phyloP scores from a whole-genome alignment of 1,284 basidiomycete genomes.

The Mixia osmundae region DNA sequence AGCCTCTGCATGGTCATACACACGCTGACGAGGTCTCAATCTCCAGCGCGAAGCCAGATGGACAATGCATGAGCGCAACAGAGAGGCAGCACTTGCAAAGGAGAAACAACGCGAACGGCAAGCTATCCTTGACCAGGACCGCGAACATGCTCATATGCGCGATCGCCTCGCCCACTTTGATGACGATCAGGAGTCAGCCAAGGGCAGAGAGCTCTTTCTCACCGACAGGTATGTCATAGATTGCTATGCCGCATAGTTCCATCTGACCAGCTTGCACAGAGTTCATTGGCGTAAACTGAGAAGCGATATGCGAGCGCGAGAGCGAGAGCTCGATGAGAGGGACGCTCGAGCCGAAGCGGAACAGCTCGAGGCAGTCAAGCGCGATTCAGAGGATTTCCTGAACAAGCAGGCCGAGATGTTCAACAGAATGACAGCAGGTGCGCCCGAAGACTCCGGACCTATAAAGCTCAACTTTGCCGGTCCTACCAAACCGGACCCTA shows the following conservation, averaged over 20 bases:
- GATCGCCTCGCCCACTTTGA: constrained; percentile 11
- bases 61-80: constrained; percentile 9
- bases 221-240: constrained; percentile 9
- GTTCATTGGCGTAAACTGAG: constrained; percentile 17
- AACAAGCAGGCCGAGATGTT: constrained; percentile 18
- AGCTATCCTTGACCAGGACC: constrained; percentile 8
- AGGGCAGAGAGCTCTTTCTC: constrained; percentile 14
- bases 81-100: constrained; percentile 6
- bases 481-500: constrained; percentile 1
- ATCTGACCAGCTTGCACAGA: constrained; percentile 3
- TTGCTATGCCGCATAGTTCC: neutral
- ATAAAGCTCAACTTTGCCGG: constrained; percentile 8
- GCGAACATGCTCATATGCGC: constrained; percentile 7
- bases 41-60: constrained; percentile 9
- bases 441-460: constrained; percentile 9
- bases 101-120: constrained; percentile 7
- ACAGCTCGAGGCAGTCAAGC: constrained; percentile 16
- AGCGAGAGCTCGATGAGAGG: constrained; percentile 18
- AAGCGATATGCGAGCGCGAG: constrained; percentile 14
- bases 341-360: constrained; percentile 17
- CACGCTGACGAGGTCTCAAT: constrained; percentile 5
- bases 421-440: constrained; percentile 8
- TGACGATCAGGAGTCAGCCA: constrained; percentile 11
- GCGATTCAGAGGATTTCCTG: constrained; percentile 19
- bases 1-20: constrained; percentile 3